Conservation (phyloP, 2,329 filamentous ascomycete genomes). For the Nigrospora osmanthi region DNA sequence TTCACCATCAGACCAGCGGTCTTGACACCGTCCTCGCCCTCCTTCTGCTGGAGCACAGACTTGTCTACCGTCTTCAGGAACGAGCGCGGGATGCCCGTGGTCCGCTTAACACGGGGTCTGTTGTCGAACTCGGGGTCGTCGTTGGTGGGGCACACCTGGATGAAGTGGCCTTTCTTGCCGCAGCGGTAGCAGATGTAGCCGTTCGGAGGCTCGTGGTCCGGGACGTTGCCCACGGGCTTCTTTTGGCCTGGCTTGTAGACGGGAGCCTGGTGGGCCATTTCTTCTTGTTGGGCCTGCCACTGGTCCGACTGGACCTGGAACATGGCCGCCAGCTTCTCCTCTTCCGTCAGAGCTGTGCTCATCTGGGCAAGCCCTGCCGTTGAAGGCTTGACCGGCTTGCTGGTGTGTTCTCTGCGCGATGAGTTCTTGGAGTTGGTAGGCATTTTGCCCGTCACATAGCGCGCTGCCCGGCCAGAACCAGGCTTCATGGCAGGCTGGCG, state of each 20-base stretch:
- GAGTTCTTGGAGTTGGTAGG: conserved; percentile 80
- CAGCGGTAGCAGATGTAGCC: conserved; percentile 97
- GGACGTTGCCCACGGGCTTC: conserved; percentile 60
- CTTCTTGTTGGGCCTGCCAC: conserved; percentile 89
- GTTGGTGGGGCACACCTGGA: conserved; percentile 96
- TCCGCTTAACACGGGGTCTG: conserved; percentile 86
- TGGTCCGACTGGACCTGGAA: conserved; percentile 83
- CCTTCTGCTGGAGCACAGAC: conserved; percentile 66
- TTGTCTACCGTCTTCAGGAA: conserved; percentile 96
- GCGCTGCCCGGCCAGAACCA: conserved; percentile 82
- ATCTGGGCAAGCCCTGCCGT: conserved; percentile 56
- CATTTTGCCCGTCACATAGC: conserved; percentile 96
- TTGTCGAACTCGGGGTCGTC: conserved; percentile 95
- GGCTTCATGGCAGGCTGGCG: conserved; percentile 76
- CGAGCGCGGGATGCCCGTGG: conserved; percentile 91
- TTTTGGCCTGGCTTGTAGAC: conserved; percentile 57
- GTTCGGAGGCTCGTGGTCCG: conserved; percentile 85
- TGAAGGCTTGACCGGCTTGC: conserved; percentile 52
- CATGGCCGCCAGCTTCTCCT: conserved; percentile 89
- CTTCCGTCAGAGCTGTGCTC: conserved; percentile 78
- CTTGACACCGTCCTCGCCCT: conserved; percentile 62
- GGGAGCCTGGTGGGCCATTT: conserved; percentile 72
- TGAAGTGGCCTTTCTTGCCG: conserved; percentile 98
- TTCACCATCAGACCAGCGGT: conserved; percentile 94
- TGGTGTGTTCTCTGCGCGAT: conserved; percentile 54